Conservation (phyloP, 2,329 filamentous ascomycete genomes). For the Phaeomoniella chlamydospora region DNA sequence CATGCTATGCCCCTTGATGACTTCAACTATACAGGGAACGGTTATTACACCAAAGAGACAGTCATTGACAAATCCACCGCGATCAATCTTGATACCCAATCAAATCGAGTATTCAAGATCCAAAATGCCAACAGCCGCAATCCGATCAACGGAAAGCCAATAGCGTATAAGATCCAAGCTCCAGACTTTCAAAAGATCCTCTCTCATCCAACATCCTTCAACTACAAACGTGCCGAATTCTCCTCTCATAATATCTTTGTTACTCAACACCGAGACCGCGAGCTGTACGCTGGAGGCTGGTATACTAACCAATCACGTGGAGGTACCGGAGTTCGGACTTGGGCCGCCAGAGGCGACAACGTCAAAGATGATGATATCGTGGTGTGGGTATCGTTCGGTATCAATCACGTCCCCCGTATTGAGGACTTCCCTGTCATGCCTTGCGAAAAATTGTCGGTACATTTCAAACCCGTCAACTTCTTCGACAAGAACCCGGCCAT, state of each 20-base stretch:
- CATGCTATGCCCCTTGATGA: conserved; percentile 43
- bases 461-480: conserved; percentile 35
- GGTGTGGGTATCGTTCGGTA: conserved; percentile 42
- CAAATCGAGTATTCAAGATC: conserved; percentile 44
- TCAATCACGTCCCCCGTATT: conserved; percentile 49
- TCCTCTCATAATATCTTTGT: conserved; percentile 41
- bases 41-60: conserved; percentile 35
- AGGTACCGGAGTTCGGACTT: conserved; percentile 38
- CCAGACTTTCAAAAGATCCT: conserved; percentile 45
- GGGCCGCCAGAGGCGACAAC: conserved; percentile 30
- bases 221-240: conserved; percentile 37
- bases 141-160: conserved; percentile 36
- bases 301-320: conserved; percentile 44
- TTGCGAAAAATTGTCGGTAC: conserved; percentile 36
- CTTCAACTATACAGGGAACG: conserved; percentile 36
- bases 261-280: conserved; percentile 37
- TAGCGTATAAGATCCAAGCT: conserved; percentile 41
- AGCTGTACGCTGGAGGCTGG: conserved; percentile 38
- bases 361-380: conserved; percentile 32
- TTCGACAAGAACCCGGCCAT: conserved; percentile 37
- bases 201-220: conserved; percentile 31
- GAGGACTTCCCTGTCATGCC: conserved; percentile 60
- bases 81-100: conserved; percentile 31
- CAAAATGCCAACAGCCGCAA: conserved; percentile 38
- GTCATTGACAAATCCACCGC: conserved; percentile 31